Conservation (phyloP, 805 yeast species). For the Candida sakaeoensis region DNA sequence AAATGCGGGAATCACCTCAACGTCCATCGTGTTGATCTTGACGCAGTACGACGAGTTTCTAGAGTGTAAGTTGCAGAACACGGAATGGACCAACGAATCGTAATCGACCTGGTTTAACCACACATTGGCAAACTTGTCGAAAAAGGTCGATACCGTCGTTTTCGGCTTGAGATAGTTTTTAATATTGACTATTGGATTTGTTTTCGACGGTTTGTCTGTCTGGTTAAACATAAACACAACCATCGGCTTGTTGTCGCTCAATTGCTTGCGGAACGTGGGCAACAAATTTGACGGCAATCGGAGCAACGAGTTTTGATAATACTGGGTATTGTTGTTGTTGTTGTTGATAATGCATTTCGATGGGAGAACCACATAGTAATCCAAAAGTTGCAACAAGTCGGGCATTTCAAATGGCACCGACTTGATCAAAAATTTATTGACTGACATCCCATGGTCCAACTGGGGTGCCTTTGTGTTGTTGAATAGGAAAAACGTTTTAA, state of each 20-base stretch:
- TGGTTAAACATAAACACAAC: conserved; percentile 28
- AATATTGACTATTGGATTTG: conserved; percentile 18
- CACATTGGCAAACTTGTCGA: conserved; percentile 38
- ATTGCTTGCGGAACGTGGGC: conserved; percentile 25
- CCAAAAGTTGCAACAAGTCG: conserved; percentile 28
- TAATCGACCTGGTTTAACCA: conserved; percentile 36
- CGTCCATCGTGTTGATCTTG: conserved; percentile 22
- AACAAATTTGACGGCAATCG: conserved; percentile 11
- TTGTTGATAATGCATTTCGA: conserved; percentile 9
- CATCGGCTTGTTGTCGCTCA: conserved; percentile 27
- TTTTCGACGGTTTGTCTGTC: conserved; percentile 3
- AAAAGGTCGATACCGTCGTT: conserved; percentile 26
- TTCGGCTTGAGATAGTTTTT: conserved; percentile 17
- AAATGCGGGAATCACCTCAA: conserved; percentile 23
- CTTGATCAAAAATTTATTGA: conserved; percentile 19
- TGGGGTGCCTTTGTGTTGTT: conserved; percentile 23
- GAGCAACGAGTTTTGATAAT: conserved; percentile 12
- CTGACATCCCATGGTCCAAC: conserved; percentile 11
- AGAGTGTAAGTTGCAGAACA: conserved; percentile 38
- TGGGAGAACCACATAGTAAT: conserved; percentile 39
- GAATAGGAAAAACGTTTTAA: conserved; percentile 36
- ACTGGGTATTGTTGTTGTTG: conserved; percentile 9
- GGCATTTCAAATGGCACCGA: conserved; percentile 41
- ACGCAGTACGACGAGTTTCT: conserved; percentile 35
- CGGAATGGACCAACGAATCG: conserved; percentile 35